These are phyloP conservation scores for Polyporus arcularius DNA, from an alignment of 768 basidiomycete species.

Conservation along the genomic window DNA sequence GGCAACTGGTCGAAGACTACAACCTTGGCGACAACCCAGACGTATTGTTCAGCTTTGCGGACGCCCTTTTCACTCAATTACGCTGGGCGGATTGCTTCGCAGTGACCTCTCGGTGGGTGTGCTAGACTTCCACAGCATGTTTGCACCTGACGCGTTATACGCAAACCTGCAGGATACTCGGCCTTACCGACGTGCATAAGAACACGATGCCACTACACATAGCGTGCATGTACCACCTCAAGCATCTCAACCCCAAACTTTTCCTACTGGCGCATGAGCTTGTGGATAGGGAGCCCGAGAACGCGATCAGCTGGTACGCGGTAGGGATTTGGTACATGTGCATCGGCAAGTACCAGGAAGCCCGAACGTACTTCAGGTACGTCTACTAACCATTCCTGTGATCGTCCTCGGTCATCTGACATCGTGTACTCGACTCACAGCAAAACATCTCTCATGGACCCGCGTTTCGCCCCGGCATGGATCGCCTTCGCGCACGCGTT, in stretches of 20 bases:
- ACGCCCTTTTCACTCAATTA: slow-evolving; percentile 35
- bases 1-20: slow-evolving; percentile 80
- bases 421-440: slow-evolving; percentile 39
- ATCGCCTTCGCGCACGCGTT: slow-evolving; percentile 97
- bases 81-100: slow-evolving; percentile 92
- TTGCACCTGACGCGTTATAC: not conserved
- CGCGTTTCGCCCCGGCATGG: slow-evolving; percentile 96
- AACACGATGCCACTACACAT: slow-evolving; percentile 93
- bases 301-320: slow-evolving; percentile 95
- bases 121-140: slow-evolving; percentile 9
- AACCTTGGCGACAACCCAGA: slow-evolving; percentile 90
- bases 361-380: slow-evolving; percentile 93
- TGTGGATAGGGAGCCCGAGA: slow-evolving; percentile 91
- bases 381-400: slow-evolving; percentile 14
- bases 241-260: slow-evolving; percentile 86
- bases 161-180: slow-evolving; percentile 65
- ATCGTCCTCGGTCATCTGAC: not conserved
- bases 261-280: slow-evolving; percentile 97
- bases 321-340: slow-evolving; percentile 97
- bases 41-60: slow-evolving; percentile 63
- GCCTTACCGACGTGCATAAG: slow-evolving; percentile 81
- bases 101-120: slow-evolving; percentile 74
- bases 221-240: slow-evolving; percentile 96
- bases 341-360: slow-evolving; percentile 84
- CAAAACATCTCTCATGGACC: slow-evolving; percentile 96